phyloP scores from a whole-genome alignment of 176 grass and related monocot genomes.

The Stipa capillata region DNA sequence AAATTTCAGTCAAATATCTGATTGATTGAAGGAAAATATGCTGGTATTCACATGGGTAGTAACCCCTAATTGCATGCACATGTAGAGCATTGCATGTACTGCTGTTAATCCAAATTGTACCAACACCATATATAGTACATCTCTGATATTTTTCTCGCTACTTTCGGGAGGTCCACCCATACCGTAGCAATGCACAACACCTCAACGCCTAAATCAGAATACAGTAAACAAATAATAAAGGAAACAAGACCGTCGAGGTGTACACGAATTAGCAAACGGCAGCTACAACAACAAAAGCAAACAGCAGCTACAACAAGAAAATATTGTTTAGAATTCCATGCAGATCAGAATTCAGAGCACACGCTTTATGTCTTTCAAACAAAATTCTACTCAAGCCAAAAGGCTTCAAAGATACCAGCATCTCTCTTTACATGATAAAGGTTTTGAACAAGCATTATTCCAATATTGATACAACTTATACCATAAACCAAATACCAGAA shows the following conservation, averaged over 20 bases:
- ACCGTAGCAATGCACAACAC: background rate
- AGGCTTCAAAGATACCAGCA: background rate
- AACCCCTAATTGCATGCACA: too few relatives aligned
- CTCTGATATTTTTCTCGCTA: background rate
- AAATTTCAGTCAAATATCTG: background rate
- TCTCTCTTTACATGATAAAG: constrained; percentile 14
- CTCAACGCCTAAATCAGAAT: background rate
- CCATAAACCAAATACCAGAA: constrained; percentile 4
- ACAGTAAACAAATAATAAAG: background rate
- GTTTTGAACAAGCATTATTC: constrained; percentile 16
- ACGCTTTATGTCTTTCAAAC: background rate
- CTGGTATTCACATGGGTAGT: too few relatives aligned
- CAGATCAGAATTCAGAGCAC: background rate
- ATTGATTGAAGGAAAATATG: background rate
- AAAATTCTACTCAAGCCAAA: constrained; percentile 25
- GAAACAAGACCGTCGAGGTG: background rate
- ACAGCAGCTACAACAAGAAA: background rate
- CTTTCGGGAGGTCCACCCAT: background rate
- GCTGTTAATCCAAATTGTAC: background rate
- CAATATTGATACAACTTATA: background rate
- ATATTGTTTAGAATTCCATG: background rate
- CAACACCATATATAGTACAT: background rate
- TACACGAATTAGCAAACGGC: background rate
- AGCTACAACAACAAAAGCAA: background rate
- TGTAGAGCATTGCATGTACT: background rate